These are phyloP conservation scores for Sugiyamaella smithiae DNA, from an alignment of 805 yeast species.

Conservation along the genomic window DNA sequence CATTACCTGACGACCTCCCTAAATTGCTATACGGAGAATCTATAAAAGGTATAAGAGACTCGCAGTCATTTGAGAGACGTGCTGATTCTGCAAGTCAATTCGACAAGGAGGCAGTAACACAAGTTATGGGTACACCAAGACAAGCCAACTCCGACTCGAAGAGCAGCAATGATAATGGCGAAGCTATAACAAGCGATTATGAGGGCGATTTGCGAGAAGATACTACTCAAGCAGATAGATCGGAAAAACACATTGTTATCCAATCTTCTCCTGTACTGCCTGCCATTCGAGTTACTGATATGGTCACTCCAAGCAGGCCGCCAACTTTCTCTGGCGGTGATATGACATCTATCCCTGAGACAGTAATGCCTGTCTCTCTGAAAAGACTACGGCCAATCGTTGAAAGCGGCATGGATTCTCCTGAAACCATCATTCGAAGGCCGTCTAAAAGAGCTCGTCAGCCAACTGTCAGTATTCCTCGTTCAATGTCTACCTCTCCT, in stretches of 20 bases:
- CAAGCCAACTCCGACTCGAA: neutral
- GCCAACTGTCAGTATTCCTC: neutral
- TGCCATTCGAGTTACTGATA: neutral
- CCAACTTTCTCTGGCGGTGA: neutral
- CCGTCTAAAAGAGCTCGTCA: neutral
- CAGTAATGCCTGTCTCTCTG: neutral
- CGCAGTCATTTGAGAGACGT: no score
- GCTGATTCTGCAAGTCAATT: no score
- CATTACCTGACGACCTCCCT: neutral
- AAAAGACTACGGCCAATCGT: neutral
- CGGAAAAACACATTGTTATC: neutral
- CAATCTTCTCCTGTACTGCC: neutral
- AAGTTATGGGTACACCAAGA: slow-evolving; percentile 12
- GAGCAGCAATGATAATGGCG: slow-evolving; percentile 5
- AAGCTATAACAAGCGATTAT: slow-evolving; percentile 6
- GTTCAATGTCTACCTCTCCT: neutral
- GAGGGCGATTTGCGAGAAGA: slow-evolving; percentile 1
- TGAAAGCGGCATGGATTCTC: neutral
- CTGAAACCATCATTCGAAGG: neutral
- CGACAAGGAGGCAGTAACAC: neutral
- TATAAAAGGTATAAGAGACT: no score
- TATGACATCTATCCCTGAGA: neutral
- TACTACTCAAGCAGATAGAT: neutral
- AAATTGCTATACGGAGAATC: neutral
- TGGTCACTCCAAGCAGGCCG: neutral